Conservation (phyloP, 805 yeast species). For the Candida germanica region DNA sequence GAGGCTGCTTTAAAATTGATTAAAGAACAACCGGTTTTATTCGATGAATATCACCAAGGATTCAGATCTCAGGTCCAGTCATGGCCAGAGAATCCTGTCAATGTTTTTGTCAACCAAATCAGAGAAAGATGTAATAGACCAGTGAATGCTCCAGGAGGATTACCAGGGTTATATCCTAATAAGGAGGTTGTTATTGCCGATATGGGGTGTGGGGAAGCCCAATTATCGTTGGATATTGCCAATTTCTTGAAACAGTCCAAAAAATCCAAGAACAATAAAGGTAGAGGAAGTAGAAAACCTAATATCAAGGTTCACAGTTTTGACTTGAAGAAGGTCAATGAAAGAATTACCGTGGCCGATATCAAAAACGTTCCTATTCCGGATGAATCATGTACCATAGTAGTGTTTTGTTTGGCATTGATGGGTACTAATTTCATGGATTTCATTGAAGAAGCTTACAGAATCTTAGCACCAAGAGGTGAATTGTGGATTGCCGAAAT, state of each 20-base stretch:
- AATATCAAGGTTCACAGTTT: constrained; percentile 77
- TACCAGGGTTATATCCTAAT: constrained; percentile 63
- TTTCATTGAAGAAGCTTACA: constrained; percentile 83
- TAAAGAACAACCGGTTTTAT: constrained; percentile 77
- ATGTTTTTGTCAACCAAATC: constrained; percentile 75
- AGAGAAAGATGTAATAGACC: constrained; percentile 56
- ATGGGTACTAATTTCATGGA: constrained; percentile 98
- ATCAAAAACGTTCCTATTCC: constrained; percentile 83
- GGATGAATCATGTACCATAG: constrained; percentile 78
- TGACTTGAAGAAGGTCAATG: constrained; percentile 86
- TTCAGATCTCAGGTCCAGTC: constrained; percentile 91
- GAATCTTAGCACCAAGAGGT: constrained; percentile 86
- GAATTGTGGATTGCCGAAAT: constrained; percentile 98
- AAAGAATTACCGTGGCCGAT: constrained; percentile 94
- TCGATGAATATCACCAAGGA: constrained; percentile 94
- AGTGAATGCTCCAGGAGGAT: constrained; percentile 94
- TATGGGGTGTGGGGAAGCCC: constrained; percentile 99
- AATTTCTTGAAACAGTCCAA: constrained; percentile 37
- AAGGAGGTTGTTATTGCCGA: constrained; percentile 83
- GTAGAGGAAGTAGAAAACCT: constrained; percentile 17
- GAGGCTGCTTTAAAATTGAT: constrained; percentile 72
- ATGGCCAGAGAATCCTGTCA: constrained; percentile 99
- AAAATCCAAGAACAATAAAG: constrained; percentile 30
- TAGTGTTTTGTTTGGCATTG: constrained; percentile 88
- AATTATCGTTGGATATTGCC: constrained; percentile 65